Percentiles rank a stretch among this genome's conserved stretches.
Conservation (phyloP, 2,329 filamentous ascomycete genomes). For the Drechslerella dactyloides region DNA sequence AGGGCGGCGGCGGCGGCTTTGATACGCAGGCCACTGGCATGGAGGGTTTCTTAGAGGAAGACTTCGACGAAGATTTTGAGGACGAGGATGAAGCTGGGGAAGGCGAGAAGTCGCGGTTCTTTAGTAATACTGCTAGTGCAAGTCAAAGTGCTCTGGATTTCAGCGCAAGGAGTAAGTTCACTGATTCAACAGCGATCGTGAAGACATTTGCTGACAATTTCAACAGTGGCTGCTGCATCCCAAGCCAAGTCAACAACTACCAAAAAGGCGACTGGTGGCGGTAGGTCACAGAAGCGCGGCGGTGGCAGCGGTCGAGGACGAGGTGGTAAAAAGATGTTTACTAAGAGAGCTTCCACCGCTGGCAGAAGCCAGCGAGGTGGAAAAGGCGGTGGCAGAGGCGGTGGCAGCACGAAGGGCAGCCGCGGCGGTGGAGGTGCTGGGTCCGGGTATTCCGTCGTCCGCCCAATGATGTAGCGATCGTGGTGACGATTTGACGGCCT, state of each 20-base stretch:
- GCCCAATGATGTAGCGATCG: constrained; percentile 33
- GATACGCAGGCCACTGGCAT: constrained; percentile 18
- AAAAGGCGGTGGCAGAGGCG: neutral
- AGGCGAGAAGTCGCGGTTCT: constrained; percentile 26
- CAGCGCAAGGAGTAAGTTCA: constrained; percentile 39
- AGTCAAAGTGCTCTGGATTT: constrained; percentile 32
- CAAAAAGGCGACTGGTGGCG: constrained; percentile 17
- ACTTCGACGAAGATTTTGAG: constrained; percentile 33
- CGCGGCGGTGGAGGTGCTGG: constrained; percentile 24
- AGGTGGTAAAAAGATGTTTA: constrained; percentile 30
- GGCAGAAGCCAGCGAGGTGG: constrained; percentile 12
- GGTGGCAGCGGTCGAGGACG: constrained; percentile 8
- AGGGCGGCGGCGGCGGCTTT: neutral
- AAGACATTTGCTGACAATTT: neutral
- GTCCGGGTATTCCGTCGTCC: constrained; percentile 14
- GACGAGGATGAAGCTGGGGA: constrained; percentile 33
- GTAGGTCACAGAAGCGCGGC: constrained; percentile 11
- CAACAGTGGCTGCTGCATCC: constrained; percentile 43
- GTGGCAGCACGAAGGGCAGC: neutral
- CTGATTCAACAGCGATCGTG: neutral
- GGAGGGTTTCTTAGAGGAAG: constrained; percentile 36
- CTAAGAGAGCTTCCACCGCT: constrained; percentile 23
- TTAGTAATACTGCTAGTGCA: constrained; percentile 22
- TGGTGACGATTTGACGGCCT: neutral
- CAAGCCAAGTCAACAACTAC: constrained; percentile 15